phyloP scores from a whole-genome alignment of 768 basidiomycete species.

The Pholiota conissans region DNA sequence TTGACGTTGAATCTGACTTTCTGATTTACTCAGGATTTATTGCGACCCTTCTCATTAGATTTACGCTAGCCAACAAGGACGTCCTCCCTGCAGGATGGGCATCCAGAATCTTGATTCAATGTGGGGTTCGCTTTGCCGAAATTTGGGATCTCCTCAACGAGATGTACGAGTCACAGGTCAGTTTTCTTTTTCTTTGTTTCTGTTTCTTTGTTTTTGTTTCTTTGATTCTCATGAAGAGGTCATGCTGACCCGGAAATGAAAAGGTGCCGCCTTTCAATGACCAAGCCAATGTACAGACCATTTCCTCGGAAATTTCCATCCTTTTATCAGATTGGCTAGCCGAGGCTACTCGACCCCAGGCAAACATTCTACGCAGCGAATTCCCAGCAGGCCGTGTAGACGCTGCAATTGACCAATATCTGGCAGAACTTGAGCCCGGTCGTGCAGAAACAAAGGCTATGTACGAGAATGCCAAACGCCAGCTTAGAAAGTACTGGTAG shows the following conservation, averaged over 20 bases:
- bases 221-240: background rate
- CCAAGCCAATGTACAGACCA: conserved; percentile 74
- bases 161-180: conserved; percentile 87
- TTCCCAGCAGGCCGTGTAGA: conserved; percentile 82
- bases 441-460: conserved; percentile 59
- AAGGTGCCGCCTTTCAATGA: conserved; percentile 85
- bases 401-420: conserved; percentile 69
- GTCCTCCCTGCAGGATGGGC: conserved; percentile 79
- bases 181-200: conserved; percentile 15
- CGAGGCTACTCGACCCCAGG: conserved; percentile 72
- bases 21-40: conserved; percentile 64
- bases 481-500: conserved; percentile 73
- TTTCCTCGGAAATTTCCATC: conserved; percentile 80
- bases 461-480: conserved; percentile 73
- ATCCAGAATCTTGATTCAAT: conserved; percentile 74
- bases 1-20: conserved; percentile 2
- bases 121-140: conserved; percentile 76
- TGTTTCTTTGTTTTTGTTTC: too few relatives aligned
- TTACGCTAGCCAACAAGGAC: conserved; percentile 60
- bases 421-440: conserved; percentile 64
- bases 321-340: conserved; percentile 82
- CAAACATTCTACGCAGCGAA: conserved; percentile 59
- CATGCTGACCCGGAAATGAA: conserved; percentile 4
- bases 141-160: conserved; percentile 86
- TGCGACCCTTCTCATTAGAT: conserved; percentile 72